A percentile compares a stretch with the other conserved stretches of the same genome.
Conservation (phyloP, 1,284 basidiomycete species). For the Sporisorium exsertum region DNA sequence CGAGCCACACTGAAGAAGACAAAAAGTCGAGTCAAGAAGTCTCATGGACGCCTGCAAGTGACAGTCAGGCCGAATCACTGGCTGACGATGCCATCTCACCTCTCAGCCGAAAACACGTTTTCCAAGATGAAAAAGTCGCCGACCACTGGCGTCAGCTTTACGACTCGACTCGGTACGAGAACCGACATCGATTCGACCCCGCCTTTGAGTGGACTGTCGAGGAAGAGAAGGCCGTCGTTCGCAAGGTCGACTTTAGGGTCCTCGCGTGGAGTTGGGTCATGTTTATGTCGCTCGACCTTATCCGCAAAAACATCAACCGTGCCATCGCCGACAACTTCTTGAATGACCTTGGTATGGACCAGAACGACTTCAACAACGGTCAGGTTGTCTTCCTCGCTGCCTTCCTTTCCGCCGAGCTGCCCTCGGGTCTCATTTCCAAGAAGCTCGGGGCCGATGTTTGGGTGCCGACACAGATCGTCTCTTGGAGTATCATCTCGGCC, state of each 20-base stretch:
- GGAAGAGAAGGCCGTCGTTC: conserved; percentile 21
- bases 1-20: conserved; percentile 17
- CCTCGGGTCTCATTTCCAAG: conserved; percentile 56
- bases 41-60: conserved; percentile 8
- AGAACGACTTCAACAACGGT: conserved; percentile 62
- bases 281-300: conserved; percentile 51
- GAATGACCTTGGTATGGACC: conserved; percentile 48
- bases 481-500: conserved; percentile 40
- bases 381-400: conserved; percentile 37
- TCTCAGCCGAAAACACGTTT: conserved; percentile 37
- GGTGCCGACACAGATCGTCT: conserved; percentile 53
- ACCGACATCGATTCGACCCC: conserved; percentile 45
- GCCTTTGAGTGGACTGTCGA: conserved; percentile 28
- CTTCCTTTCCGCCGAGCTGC: conserved; percentile 58
- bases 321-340: conserved; percentile 55
- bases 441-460: conserved; percentile 56
- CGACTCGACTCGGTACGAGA: conserved; percentile 39
- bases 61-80: conserved; percentile 21
- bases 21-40: conserved; percentile 12
- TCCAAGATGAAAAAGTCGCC: conserved; percentile 39
- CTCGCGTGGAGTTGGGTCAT: conserved; percentile 38
- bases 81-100: conserved; percentile 11
- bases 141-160: conserved; percentile 44
- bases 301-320: conserved; percentile 49
- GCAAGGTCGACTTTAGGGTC: conserved; percentile 30